These are phyloP conservation scores for Leucoagaricus sp. DNA, from an alignment of 1,284 basidiomycete genomes.

Conservation along the genomic window DNA sequence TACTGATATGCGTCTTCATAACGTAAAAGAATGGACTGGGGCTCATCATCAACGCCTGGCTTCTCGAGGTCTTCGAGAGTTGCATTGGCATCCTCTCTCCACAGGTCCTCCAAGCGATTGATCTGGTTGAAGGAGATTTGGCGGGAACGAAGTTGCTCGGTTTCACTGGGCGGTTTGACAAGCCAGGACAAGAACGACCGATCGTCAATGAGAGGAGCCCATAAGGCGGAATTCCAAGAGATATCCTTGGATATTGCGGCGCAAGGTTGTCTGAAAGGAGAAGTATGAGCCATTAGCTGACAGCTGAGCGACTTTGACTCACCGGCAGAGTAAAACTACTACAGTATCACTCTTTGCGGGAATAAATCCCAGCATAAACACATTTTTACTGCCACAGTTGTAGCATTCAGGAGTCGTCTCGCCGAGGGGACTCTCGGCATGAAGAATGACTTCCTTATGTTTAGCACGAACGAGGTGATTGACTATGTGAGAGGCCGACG, in stretches of 20 bases:
- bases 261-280: slow-evolving; percentile 78
- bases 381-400: slow-evolving; percentile 99
- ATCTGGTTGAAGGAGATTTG: slow-evolving; percentile 98
- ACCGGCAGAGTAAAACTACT: slow-evolving; percentile 97
- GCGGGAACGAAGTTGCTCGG: slow-evolving; percentile 91
- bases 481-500: slow-evolving; percentile 98
- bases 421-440: slow-evolving; percentile 93
- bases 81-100: slow-evolving; percentile 95
- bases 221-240: slow-evolving; percentile 96
- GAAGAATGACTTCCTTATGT: slow-evolving; percentile 98
- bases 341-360: slow-evolving; percentile 99
- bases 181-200: slow-evolving; percentile 98
- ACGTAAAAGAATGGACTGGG: slow-evolving; percentile 84
- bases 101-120: slow-evolving; percentile 95
- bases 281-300: slow-evolving; percentile 16
- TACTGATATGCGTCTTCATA: slow-evolving; percentile 99
- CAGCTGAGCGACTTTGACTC: slow-evolving; percentile 8
- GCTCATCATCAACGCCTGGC: slow-evolving; percentile 95
- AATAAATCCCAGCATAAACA: slow-evolving; percentile 99
- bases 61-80: slow-evolving; percentile 97
- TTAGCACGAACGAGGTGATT: slow-evolving; percentile 99
- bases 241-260: slow-evolving; percentile 97
- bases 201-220: slow-evolving; percentile 99
- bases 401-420: slow-evolving; percentile 99
- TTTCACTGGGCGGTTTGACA: slow-evolving; percentile 95